Evolutionary conservation across 2,329 filamentous ascomycete species (phyloP), one percentile per base, ranked within the genome.

Genomic region (Apiospora arundinis): DNA sequence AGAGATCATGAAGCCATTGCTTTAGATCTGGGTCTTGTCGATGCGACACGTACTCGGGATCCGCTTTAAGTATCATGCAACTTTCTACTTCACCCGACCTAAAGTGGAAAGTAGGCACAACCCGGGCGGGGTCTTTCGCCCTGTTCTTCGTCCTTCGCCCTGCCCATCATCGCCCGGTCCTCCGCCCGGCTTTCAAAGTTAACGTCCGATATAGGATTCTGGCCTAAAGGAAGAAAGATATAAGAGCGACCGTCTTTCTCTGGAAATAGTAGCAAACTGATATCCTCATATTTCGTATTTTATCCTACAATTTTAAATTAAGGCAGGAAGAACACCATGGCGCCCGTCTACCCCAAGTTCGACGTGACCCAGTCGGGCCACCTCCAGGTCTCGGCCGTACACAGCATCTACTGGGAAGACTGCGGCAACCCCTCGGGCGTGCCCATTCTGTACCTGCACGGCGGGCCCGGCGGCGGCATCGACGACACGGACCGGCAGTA

Each of bases 391-490:
- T 77, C 76, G 11, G 42, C 74, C 0, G 48, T 78, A 8, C 78
- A 79, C 71, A 74, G 73, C 21, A 75, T 79, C 68, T 79, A 79
- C 72, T 79, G 74, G 67, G 78, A 79, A 72, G 78, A 73, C 32
- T 72, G 71, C 52, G 72, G 72, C 44, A 32, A 25, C 32, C 56
- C 72, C 18, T 67, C 71, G 23, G 78, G 77, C 23, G 75, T 77
- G 4, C 77, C 74, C 79, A 81, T 83, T 0, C 75, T 85, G 28
- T 85, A 80, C 70, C 80, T 85, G 9, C 83, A 85, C 67, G 84
- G 84, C n/a, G 83, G 83, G 1, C 83, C 83, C 4, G 83, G 83
- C 45, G 83, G 80, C 16, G 73, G 76, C 49, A 82, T 76, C 45
- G 77, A 80, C 16, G 78, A 80, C 63, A 67, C 67, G 46, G 82